A percentile compares a stretch with the other conserved stretches of the same genome.
phyloP scores from a whole-genome alignment of 83 land plant genomes.

The Picea abies region DNA sequence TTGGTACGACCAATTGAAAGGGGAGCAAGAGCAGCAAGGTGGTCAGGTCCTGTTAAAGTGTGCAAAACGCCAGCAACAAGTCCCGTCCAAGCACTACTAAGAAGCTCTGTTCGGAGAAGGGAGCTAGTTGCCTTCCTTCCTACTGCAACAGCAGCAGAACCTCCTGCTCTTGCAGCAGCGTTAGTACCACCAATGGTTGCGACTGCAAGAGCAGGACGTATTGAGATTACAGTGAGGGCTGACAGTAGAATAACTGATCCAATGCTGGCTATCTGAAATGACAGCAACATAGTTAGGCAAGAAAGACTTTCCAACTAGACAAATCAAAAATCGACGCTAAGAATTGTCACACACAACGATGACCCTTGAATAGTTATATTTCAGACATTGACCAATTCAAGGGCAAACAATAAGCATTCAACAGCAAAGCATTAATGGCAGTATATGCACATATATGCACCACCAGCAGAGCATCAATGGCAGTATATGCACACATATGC shows the following conservation, averaged over 20 bases:
- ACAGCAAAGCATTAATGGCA: no score
- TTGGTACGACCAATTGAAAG: slow-evolving; percentile 39
- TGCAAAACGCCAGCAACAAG: slow-evolving; percentile 40
- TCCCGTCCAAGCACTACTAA: slow-evolving; percentile 45
- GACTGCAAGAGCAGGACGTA: slow-evolving; percentile 42
- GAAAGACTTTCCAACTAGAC: no score
- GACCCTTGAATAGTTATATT: no score
- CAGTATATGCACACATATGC: no score
- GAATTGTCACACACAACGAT: no score
- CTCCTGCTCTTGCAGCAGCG: slow-evolving; percentile 16
- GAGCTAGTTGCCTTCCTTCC: slow-evolving; percentile 18
- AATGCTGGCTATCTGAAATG: slow-evolving; percentile 24
- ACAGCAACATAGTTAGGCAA: no score
- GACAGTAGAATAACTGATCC: slow-evolving; percentile 32
- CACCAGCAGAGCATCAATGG: no score
- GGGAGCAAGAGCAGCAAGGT: slow-evolving; percentile 45
- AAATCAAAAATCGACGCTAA: no score
- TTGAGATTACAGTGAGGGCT: slow-evolving; percentile 25
- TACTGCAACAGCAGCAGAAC: slow-evolving; percentile 18
- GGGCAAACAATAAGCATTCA: no score
- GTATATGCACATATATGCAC: no score
- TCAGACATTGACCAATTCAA: no score
- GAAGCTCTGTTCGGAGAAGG: slow-evolving; percentile 25
- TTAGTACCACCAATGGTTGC: slow-evolving; percentile 40
- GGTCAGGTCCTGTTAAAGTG: slow-evolving; percentile 46